Conservation (phyloP, 176 grass and related monocot species). For the Cenchrus purpureus region DNA sequence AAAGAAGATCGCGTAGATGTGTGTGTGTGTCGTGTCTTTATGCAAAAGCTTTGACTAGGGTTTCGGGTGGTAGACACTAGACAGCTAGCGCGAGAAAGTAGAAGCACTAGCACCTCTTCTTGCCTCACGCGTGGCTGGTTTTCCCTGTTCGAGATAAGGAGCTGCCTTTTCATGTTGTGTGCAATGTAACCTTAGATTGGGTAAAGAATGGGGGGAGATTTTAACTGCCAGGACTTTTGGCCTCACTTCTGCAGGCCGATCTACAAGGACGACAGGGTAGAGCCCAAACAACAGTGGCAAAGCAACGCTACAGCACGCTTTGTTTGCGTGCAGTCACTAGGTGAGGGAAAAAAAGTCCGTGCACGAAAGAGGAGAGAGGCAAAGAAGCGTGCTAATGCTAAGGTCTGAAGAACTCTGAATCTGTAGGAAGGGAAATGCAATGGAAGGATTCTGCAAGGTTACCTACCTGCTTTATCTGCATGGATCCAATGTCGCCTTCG, state of each 20-base stretch:
- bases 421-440: not conserved
- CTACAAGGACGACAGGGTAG: slow-evolving; percentile 1
- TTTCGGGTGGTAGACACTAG: not conserved
- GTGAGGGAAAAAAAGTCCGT: not conserved
- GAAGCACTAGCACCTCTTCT: not conserved
- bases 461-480: slow-evolving; percentile 97
- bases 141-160: not conserved
- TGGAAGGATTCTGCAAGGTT: not conserved
- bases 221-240: not conserved
- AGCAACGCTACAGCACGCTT: slow-evolving; percentile 15
- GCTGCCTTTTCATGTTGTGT: not conserved
- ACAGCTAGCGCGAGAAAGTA: slow-evolving; percentile 3
- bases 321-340: not conserved
- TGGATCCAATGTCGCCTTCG: slow-evolving; percentile 93
- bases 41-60: slow-evolving; percentile 35
- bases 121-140: slow-evolving; percentile 6
- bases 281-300: not conserved
- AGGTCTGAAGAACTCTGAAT: not conserved
- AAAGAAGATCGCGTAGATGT: not conserved
- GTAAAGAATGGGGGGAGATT: not conserved
- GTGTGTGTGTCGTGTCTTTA: not conserved
- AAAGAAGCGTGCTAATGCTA: not conserved
- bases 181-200: not conserved
- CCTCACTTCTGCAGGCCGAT: not conserved
- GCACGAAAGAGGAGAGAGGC: not conserved